Evolutionary conservation across 1,284 basidiomycete genomes (phyloP), one percentile per base, ranked within the genome.

Genomic region (Nidula niveotomentosa): DNA sequence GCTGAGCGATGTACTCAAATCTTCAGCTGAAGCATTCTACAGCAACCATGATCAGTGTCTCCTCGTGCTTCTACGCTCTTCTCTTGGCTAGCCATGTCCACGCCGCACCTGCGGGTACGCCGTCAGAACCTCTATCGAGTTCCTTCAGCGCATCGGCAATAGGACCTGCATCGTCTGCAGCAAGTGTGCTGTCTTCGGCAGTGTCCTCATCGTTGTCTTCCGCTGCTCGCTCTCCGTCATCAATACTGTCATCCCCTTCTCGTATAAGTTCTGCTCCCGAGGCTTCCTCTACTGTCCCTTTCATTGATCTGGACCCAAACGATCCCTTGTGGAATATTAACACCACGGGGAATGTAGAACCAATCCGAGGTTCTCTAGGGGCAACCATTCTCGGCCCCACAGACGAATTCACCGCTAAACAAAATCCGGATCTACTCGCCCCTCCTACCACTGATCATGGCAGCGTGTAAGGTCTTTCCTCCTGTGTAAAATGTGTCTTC

Each of bases 301-400:
- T 72, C 48, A 80, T 81, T 35, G 76, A 70, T 56, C 73, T 81
- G 53, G 71, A 83, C 60, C 81, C 84, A 23, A 87, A 87, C 67
- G 59, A 55, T 37, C 71, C 69, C 7, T 63, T 76, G 17, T 80
- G 78, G 66, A 71, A 70, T 53, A 58, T 72, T 46, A 66, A 57
- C 36, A 57, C 65, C 12, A 59, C 58, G 36, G 60, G 60, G 0
- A 36, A 53, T 18, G 67, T 66, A 17, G 43, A 62, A 45, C 66
- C 68, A 35, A 48, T 62, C 53, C 62, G 68, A 35, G 61, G 59
- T 33, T 52, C 51, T 2, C 48, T 62, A 12, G 67, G 67, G 8
- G 69, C 70, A 1, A 57, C 60, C 1, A 73, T 84, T 15, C 61
- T 83, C 6, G 83, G 80, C 0, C 81, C 80, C 0, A 62, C 77